These are phyloP conservation scores for Magnolia kwangsiensis DNA, from an alignment of 164 flowering plant species.

Conservation along the genomic window DNA sequence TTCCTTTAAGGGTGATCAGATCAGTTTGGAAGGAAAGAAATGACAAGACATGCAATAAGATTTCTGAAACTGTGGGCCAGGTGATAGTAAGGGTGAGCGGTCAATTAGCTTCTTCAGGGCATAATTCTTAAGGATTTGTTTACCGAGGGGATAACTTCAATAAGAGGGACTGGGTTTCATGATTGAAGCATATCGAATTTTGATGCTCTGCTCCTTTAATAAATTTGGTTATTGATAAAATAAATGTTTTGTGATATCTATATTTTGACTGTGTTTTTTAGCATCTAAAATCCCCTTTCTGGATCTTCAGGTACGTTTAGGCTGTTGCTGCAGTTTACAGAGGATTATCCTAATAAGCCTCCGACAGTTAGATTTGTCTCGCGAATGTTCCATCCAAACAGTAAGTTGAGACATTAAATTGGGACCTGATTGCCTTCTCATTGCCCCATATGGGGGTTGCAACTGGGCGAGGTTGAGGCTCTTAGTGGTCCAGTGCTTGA, in stretches of 20 bases:
- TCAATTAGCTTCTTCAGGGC: background rate
- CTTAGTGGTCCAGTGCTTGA: background rate
- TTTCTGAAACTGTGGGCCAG: too few relatives aligned
- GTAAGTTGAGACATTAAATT: slow-evolving; percentile 21
- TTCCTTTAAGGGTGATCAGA: too few relatives aligned
- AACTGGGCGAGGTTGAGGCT: background rate
- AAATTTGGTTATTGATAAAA: background rate
- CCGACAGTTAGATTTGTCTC: slow-evolving; percentile 36
- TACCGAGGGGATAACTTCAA: background rate
- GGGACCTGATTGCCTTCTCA: background rate
- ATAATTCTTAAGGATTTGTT: background rate
- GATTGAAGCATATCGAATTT: background rate
- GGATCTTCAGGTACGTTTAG: slow-evolving; percentile 33
- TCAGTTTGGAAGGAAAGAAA: too few relatives aligned
- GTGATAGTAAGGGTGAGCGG: too few relatives aligned
- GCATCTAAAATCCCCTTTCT: background rate
- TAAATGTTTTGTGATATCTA: background rate
- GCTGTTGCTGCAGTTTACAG: slow-evolving; percentile 32
- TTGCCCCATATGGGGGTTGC: background rate
- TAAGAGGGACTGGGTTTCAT: background rate
- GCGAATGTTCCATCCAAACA: slow-evolving; percentile 40
- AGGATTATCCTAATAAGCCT: slow-evolving; percentile 40
- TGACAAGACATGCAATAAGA: too few relatives aligned
- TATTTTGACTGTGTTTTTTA: background rate
- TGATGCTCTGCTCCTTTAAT: background rate